A percentile compares a stretch with the other conserved stretches of the same genome.
phyloP scores from a whole-genome alignment of 768 basidiomycete genomes.

The Crucibulum laeve region DNA sequence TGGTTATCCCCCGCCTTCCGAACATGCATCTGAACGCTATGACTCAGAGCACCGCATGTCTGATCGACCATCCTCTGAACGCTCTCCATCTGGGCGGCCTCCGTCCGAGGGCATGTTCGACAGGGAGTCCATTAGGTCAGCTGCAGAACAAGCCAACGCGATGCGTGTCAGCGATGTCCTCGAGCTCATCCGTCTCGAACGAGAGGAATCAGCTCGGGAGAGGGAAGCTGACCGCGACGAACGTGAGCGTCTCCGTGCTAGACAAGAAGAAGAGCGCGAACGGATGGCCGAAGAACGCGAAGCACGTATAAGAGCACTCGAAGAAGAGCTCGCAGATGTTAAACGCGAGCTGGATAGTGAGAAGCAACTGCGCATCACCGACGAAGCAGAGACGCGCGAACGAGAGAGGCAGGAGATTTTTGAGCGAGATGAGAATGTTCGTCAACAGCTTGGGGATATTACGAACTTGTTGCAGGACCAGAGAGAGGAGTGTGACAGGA shows the following conservation, averaged over 20 bases:
- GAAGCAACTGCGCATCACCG: conserved; percentile 48
- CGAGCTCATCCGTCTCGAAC: conserved; percentile 53
- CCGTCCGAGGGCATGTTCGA: too few relatives aligned
- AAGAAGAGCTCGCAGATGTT: conserved; percentile 56
- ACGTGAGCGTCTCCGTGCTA: conserved; percentile 44
- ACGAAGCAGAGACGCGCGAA: conserved; percentile 62
- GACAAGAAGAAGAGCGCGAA: conserved; percentile 44
- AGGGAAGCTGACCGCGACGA: conserved; percentile 52
- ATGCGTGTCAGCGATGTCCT: conserved; percentile 55
- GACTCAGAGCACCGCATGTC: not conserved
- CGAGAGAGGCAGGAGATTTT: conserved; percentile 49
- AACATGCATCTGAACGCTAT: not conserved
- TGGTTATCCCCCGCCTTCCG: conserved; percentile 2
- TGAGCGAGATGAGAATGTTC: conserved; percentile 58
- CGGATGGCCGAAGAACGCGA: conserved; percentile 46
- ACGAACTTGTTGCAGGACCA: conserved; percentile 72
- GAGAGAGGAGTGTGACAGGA: conserved; percentile 50
- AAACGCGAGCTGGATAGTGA: conserved; percentile 63
- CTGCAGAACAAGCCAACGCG: conserved; percentile 50
- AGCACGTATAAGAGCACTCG: conserved; percentile 52
- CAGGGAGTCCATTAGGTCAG: conserved; percentile 33
- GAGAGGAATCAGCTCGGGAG: conserved; percentile 54
- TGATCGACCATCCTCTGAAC: not conserved
- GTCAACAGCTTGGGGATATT: conserved; percentile 63
- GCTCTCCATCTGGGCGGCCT: not conserved